Evolutionary conservation across 169 alveolate genomes (phyloP).

Genomic region (Plasmodium vivax): DNA sequence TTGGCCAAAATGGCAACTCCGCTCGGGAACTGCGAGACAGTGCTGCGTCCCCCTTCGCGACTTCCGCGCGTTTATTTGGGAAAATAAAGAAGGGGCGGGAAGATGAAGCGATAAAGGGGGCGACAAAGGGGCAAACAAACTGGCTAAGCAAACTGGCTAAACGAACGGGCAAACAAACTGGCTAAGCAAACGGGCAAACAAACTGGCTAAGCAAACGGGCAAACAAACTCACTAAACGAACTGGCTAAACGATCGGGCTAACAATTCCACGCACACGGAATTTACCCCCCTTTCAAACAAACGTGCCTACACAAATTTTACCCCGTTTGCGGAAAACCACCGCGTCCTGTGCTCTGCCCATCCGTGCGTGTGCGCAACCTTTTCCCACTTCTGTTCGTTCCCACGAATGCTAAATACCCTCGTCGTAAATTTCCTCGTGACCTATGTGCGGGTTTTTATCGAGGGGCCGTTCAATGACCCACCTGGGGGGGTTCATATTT

Average conservation of each 20-base stretch:
- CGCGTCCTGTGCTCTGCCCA: background rate
- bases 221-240: no score
- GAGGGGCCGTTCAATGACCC: conserved; percentile 75
- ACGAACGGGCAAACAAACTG: background rate
- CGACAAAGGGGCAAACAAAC: background rate
- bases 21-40: background rate
- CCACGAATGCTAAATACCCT: conserved; percentile 35
- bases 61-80: background rate
- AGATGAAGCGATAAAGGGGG: background rate
- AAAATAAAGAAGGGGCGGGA: background rate
- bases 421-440: conserved; percentile 72
- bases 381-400: background rate
- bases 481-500: conserved; percentile 74
- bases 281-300: background rate
- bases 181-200: background rate
- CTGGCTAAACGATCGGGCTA: background rate
- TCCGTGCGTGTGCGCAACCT: background rate
- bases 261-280: background rate
- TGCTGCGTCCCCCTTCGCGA: background rate
- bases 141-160: background rate
- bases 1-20: background rate
- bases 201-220: background rate
- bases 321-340: background rate
- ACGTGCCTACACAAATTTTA: background rate
- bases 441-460: conserved; percentile 69